phyloP scores from a whole-genome alignment of 169 alveolate species.

The Eimeria maxima region DNA sequence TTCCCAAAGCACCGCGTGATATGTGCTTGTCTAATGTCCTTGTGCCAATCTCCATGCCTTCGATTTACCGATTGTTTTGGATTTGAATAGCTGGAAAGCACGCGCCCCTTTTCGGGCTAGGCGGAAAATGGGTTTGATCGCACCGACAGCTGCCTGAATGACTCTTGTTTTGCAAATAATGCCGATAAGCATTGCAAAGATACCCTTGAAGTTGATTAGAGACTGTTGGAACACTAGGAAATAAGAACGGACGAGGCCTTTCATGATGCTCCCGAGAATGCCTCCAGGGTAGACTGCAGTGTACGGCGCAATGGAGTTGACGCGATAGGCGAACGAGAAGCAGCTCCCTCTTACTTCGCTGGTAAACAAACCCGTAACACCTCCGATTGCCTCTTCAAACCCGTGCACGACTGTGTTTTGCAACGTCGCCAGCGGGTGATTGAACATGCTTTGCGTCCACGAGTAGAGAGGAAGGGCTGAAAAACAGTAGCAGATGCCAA shows the following conservation, averaged over 20 bases:
- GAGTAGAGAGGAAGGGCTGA: slow-evolving; percentile 71
- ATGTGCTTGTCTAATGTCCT: neutral
- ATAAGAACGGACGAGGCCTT: slow-evolving; percentile 70
- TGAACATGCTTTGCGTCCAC: slow-evolving; percentile 42
- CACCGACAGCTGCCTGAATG: slow-evolving; percentile 22
- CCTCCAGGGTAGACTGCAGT: slow-evolving; percentile 75
- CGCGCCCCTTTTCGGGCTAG: slow-evolving; percentile 44
- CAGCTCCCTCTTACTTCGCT: slow-evolving; percentile 69
- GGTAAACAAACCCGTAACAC: slow-evolving; percentile 36
- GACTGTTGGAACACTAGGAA: slow-evolving; percentile 66
- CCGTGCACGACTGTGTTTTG: slow-evolving; percentile 37
- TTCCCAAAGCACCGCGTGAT: neutral
- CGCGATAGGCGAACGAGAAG: slow-evolving; percentile 67
- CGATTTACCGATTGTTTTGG: slow-evolving; percentile 32
- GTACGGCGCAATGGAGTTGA: slow-evolving; percentile 49
- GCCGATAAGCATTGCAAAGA: slow-evolving; percentile 60
- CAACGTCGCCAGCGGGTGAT: slow-evolving; percentile 51
- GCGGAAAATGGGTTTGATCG: slow-evolving; percentile 53
- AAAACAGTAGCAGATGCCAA: neutral
- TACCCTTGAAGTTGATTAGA: slow-evolving; percentile 67
- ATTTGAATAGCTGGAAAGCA: neutral
- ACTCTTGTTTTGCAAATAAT: slow-evolving; percentile 67
- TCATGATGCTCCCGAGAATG: slow-evolving; percentile 75
- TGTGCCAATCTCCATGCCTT: neutral
- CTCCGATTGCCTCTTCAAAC: slow-evolving; percentile 51